Conservation (phyloP, 345 rosid species). For the Gossypium herbaceum region DNA sequence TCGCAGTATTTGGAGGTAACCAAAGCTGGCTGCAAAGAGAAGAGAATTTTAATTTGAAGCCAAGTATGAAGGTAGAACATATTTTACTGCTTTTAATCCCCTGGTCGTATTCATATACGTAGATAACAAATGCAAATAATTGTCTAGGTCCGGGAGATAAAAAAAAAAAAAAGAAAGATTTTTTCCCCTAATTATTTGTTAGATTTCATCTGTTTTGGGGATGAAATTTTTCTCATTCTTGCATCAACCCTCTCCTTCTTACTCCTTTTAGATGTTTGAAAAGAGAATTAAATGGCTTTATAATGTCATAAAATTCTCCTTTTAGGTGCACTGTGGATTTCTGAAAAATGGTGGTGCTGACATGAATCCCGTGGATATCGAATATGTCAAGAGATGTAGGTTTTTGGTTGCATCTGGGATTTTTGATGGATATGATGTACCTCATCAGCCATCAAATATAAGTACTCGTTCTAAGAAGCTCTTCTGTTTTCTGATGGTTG, state of each 20-base stretch:
- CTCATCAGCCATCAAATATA: conserved; percentile 85
- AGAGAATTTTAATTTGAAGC: conserved; percentile 64
- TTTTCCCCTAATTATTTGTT: background rate
- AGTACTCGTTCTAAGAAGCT: conserved; percentile 68
- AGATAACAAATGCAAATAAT: background rate
- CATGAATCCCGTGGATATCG: conserved; percentile 58
- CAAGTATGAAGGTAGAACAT: conserved; percentile 68
- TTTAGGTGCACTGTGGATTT: conserved; percentile 89
- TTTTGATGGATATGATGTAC: conserved; percentile 88
- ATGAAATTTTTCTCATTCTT: background rate
- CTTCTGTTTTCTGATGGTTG: conserved; percentile 91
- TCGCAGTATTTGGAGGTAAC: conserved; percentile 83
- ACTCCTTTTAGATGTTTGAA: conserved; percentile 36
- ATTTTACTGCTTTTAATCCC: background rate
- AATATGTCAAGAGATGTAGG: conserved; percentile 69
- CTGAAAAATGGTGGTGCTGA: conserved; percentile 81
- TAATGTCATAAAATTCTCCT: conserved; percentile 12
- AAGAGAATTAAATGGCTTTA: conserved; percentile 3
- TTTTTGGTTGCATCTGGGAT: conserved; percentile 94
- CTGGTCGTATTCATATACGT: background rate
- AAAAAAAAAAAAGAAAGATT: too few species aligned
- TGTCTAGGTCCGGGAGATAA: background rate
- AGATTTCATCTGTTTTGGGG: background rate
- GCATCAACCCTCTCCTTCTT: background rate
- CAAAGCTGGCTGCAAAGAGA: conserved; percentile 80